phyloP scores from a whole-genome alignment of 2,329 filamentous ascomycete species.

The Tricladium varicosporioides region DNA sequence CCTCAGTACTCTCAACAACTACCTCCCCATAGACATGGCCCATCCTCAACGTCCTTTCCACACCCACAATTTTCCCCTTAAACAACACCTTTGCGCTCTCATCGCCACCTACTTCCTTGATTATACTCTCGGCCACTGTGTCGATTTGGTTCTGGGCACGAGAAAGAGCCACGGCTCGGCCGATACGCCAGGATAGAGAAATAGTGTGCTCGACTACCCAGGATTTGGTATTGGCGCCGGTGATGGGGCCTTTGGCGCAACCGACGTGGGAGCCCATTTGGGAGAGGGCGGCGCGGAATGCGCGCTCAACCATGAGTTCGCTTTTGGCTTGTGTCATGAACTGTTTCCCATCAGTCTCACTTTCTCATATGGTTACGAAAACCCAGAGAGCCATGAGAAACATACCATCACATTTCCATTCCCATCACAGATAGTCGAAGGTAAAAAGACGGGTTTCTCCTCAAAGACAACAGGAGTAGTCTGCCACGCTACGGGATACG shows the following conservation, averaged over 20 bases:
- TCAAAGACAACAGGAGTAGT: conserved; percentile 53
- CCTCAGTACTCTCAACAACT: conserved; percentile 39
- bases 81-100: conserved; percentile 56
- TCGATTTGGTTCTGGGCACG: neutral
- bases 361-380: neutral
- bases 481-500: conserved; percentile 46
- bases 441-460: conserved; percentile 43
- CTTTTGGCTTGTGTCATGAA: conserved; percentile 25
- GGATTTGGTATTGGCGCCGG: conserved; percentile 36
- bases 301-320: conserved; percentile 42
- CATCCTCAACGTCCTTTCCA: conserved; percentile 53
- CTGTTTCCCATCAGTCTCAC: neutral
- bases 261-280: conserved; percentile 43
- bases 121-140: conserved; percentile 54
- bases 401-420: conserved; percentile 46
- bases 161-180: conserved; percentile 35
- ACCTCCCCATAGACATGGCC: conserved; percentile 61
- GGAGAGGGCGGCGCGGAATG: conserved; percentile 39
- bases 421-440: conserved; percentile 49
- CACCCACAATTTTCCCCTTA: conserved; percentile 61
- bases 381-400: neutral
- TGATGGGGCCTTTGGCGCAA: conserved; percentile 40
- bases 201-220: conserved; percentile 41
- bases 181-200: conserved; percentile 50
- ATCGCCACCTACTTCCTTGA: conserved; percentile 55